Conservation (phyloP, 139 green algal species). For the Nannochloris sp. region DNA sequence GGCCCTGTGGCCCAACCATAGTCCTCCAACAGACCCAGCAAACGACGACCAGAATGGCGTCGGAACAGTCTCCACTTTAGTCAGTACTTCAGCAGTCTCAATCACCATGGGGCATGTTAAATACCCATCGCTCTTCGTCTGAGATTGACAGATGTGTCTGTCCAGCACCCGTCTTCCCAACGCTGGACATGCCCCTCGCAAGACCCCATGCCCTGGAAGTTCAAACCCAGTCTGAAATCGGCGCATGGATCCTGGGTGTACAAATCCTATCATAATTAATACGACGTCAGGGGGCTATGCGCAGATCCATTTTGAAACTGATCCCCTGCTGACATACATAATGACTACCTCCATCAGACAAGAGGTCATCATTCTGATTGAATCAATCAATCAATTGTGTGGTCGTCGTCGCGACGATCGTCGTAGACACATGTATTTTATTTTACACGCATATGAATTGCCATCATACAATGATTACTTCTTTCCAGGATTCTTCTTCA, state of each 20-base stretch:
- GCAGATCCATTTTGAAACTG: not conserved
- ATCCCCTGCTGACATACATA: not conserved
- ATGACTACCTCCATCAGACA: not conserved
- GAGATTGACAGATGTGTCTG: not conserved
- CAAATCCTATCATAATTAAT: too few species aligned
- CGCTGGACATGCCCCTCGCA: not conserved
- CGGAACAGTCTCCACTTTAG: slow-evolving; percentile 13
- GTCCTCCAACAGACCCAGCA: slow-evolving; percentile 24
- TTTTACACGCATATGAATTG: too few species aligned
- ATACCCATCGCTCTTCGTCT: not conserved
- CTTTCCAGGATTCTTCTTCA: slow-evolving; percentile 46
- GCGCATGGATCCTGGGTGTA: too few species aligned
- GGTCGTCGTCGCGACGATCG: too few species aligned
- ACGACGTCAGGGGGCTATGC: too few species aligned
- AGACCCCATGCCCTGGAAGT: too few species aligned
- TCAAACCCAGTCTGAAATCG: too few species aligned
- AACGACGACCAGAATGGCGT: slow-evolving; percentile 34
- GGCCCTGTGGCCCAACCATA: slow-evolving; percentile 29
- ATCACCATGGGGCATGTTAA: not conserved
- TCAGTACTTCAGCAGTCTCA: slow-evolving; percentile 7
- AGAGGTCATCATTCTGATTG: too few species aligned
- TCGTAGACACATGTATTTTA: too few species aligned
- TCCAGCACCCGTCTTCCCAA: not conserved
- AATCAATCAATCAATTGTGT: too few species aligned
- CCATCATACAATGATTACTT: slow-evolving; percentile 15